These are phyloP conservation scores for Tillandsia fasciculata DNA, from an alignment of 176 grass and related monocot genomes.

Conservation along the genomic window DNA sequence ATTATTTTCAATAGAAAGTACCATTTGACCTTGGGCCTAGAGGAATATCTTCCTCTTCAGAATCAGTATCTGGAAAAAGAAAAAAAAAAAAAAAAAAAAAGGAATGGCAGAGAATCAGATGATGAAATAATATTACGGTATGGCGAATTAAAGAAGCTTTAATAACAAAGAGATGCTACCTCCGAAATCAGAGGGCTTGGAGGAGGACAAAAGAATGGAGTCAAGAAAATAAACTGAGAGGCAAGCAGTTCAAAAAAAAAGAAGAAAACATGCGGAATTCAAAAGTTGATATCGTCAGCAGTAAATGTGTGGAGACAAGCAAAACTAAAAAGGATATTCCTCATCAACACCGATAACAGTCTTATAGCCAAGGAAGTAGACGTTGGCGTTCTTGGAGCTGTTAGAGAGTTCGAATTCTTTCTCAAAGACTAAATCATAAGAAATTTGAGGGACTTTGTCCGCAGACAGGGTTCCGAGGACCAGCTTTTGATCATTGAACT, in stretches of 20 bases:
- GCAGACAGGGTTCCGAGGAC: slow-evolving; percentile 56
- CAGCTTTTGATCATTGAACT: slow-evolving; percentile 42
- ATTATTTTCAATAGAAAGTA: background rate
- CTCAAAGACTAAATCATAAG: slow-evolving; percentile 78
- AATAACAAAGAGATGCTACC: background rate
- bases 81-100: slow-evolving; percentile 41
- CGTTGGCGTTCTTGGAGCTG: slow-evolving; percentile 56
- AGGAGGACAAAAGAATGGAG: background rate
- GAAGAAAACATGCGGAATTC: slow-evolving; percentile 5
- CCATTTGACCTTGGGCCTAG: background rate
- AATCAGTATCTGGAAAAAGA: slow-evolving; percentile 28
- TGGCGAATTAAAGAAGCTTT: slow-evolving; percentile 3
- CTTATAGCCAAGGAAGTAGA: slow-evolving; percentile 77
- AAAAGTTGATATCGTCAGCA: background rate
- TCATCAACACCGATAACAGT: slow-evolving; percentile 30
- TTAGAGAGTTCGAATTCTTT: slow-evolving; percentile 84
- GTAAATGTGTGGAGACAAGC: background rate
- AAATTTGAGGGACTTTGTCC: slow-evolving; percentile 55
- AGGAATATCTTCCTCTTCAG: slow-evolving; percentile 25
- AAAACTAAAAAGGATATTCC: slow-evolving; percentile 44
- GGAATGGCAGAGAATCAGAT: background rate
- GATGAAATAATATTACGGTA: slow-evolving; percentile 3
- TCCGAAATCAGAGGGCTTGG: background rate
- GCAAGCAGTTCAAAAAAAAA: background rate
- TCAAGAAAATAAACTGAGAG: slow-evolving; percentile 7